A percentile compares a stretch with the other conserved stretches of the same genome.
Conservation (phyloP, 2,329 filamentous ascomycete species). For the Verticillium longisporum region DNA sequence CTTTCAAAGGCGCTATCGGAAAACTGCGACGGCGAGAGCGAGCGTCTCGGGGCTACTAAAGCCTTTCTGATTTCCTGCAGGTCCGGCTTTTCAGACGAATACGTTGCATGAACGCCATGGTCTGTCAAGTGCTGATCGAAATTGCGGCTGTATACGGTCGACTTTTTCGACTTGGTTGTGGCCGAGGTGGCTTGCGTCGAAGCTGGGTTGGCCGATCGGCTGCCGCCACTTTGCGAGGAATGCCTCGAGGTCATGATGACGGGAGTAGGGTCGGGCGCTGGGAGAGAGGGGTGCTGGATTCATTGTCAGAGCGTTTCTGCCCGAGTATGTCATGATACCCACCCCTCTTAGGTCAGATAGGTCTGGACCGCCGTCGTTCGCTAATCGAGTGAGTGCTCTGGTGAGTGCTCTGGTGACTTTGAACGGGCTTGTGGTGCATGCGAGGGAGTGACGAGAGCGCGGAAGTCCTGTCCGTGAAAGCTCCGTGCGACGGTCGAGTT, state of each 20-base stretch:
- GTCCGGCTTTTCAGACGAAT: slow-evolving; percentile 21
- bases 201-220: slow-evolving; percentile 8
- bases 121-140: slow-evolving; percentile 31
- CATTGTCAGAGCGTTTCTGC: neutral
- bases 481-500: slow-evolving; percentile 14
- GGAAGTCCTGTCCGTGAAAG: too few species aligned
- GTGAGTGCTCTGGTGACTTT: too few species aligned
- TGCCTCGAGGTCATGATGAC: slow-evolving; percentile 8
- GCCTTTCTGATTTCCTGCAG: slow-evolving; percentile 19
- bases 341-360: slow-evolving; percentile 16
- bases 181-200: slow-evolving; percentile 11
- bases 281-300: neutral
- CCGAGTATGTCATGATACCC: neutral
- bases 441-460: neutral
- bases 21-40: slow-evolving; percentile 28
- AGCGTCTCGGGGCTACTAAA: slow-evolving; percentile 19
- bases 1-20: slow-evolving; percentile 17
- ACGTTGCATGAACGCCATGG: slow-evolving; percentile 19
- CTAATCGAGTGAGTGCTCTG: slow-evolving; percentile 13
- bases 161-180: slow-evolving; percentile 11
- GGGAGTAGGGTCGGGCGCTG: neutral
- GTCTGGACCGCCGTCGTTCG: slow-evolving; percentile 17
- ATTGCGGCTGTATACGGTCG: slow-evolving; percentile 20
- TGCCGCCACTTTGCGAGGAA: slow-evolving; percentile 5
- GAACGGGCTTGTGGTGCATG: neutral